Conservation (phyloP, 2,329 filamentous ascomycete genomes). For the Chalaropsis thielavioides region DNA sequence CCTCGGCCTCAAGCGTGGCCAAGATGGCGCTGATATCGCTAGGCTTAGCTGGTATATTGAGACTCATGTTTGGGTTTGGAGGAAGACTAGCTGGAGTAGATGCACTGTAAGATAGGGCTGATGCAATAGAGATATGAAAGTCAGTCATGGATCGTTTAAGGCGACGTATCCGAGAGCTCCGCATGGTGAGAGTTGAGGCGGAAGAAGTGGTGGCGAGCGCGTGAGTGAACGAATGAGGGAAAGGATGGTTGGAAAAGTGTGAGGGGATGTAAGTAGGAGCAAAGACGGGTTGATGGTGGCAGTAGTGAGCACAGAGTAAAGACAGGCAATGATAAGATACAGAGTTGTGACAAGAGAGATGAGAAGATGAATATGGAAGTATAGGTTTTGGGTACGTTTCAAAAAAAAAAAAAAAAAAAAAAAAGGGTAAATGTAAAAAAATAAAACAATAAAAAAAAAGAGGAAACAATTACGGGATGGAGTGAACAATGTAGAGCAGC, state of each 20-base stretch:
- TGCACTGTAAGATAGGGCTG: slow-evolving; percentile 9
- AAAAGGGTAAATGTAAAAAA: neutral
- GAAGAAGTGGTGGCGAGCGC: slow-evolving; percentile 7
- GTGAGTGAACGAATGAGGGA: neutral
- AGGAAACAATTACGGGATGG: neutral
- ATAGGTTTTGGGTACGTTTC: neutral
- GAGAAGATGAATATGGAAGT: neutral
- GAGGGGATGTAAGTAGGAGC: neutral
- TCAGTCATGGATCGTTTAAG: slow-evolving; percentile 12
- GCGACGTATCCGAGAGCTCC: slow-evolving; percentile 12
- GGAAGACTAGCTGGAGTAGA: neutral
- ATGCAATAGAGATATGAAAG: slow-evolving; percentile 14
- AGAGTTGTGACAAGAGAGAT: neutral
- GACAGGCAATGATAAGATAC: neutral
- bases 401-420: neutral
- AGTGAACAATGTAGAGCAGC: neutral
- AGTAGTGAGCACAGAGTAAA: neutral
- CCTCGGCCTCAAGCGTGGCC: slow-evolving; percentile 6
- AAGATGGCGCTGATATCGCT: slow-evolving; percentile 14
- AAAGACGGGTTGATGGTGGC: neutral
- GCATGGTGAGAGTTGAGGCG: slow-evolving; percentile 7
- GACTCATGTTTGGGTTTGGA: neutral
- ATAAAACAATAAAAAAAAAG: neutral
- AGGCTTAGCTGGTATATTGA: slow-evolving; percentile 9
- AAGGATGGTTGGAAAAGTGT: neutral